phyloP scores from a whole-genome alignment of 2,329 filamentous ascomycete genomes.

The Juglanconis sp. region DNA sequence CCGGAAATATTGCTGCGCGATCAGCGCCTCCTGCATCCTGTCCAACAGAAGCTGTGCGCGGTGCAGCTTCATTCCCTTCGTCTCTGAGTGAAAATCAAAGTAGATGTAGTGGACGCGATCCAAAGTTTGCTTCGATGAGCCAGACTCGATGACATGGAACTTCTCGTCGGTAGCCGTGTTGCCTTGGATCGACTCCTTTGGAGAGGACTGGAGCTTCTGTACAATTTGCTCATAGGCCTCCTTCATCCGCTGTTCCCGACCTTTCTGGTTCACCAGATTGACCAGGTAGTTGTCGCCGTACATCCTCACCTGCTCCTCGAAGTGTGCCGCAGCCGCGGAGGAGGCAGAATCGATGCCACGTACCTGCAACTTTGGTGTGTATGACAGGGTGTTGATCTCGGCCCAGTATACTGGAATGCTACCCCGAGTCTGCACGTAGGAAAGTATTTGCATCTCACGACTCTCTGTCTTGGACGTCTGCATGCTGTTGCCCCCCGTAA shows the following conservation, averaged over 20 bases:
- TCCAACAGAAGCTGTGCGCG: constrained; percentile 84
- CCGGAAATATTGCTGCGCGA: constrained; percentile 86
- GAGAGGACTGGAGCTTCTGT: constrained; percentile 66
- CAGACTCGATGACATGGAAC: constrained; percentile 72
- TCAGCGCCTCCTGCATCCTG: constrained; percentile 71
- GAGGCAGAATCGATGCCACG: constrained; percentile 78
- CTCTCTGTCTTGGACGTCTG: constrained; percentile 67
- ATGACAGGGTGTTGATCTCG: constrained; percentile 89
- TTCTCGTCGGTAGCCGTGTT: constrained; percentile 74
- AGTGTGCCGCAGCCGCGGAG: constrained; percentile 78
- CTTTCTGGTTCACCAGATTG: constrained; percentile 95
- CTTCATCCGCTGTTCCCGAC: constrained; percentile 85
- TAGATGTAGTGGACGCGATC: constrained; percentile 94
- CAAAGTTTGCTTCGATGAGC: constrained; percentile 55
- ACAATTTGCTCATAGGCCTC: constrained; percentile 92
- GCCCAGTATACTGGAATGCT: constrained; percentile 96
- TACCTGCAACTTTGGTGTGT: constrained; percentile 86
- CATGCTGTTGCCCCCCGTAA: constrained; percentile 72
- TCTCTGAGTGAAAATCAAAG: constrained; percentile 98
- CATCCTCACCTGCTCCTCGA: constrained; percentile 85
- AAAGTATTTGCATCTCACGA: constrained; percentile 82
- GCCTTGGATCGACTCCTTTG: constrained; percentile 62
- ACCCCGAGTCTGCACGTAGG: constrained; percentile 94
- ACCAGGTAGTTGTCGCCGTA: constrained; percentile 98
- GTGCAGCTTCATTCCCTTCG: constrained; percentile 91